phyloP scores from a whole-genome alignment of 2,329 filamentous ascomycete genomes.

The Xylaria polymorpha region DNA sequence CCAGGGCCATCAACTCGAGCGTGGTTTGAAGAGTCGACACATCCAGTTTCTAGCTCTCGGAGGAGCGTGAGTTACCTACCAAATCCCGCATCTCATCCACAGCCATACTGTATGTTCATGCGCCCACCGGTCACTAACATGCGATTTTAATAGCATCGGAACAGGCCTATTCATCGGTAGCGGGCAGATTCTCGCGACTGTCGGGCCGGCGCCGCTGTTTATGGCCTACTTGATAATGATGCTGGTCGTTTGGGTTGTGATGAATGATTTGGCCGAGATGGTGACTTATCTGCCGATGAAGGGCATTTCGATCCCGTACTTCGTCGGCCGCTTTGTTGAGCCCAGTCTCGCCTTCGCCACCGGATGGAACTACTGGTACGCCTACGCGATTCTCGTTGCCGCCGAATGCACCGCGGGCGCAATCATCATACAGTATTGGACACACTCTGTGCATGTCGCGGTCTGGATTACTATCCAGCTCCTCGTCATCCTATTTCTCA shows the following conservation, averaged over 20 bases:
- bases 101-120: neutral
- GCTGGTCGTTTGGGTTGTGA: conserved; percentile 63
- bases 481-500: conserved; percentile 64
- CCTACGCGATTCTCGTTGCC: conserved; percentile 67
- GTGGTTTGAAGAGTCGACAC: conserved; percentile 69
- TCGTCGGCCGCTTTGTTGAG: conserved; percentile 66
- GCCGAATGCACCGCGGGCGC: conserved; percentile 69
- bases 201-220: conserved; percentile 74
- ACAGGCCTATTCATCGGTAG: conserved; percentile 74
- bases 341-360: conserved; percentile 66
- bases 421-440: conserved; percentile 71
- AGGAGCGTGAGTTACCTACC: conserved; percentile 55
- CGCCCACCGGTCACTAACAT: conserved; percentile 27
- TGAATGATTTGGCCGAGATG: conserved; percentile 68
- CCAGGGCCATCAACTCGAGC: conserved; percentile 58
- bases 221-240: conserved; percentile 74
- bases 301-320: conserved; percentile 68
- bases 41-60: conserved; percentile 71
- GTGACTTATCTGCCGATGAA: conserved; percentile 65
- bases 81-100: neutral
- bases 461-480: conserved; percentile 71
- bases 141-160: conserved; percentile 59
- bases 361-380: conserved; percentile 73
- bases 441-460: conserved; percentile 60
- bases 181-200: conserved; percentile 64